Conservation (phyloP, 805 yeast genomes). For the Saturnispora dispora region DNA sequence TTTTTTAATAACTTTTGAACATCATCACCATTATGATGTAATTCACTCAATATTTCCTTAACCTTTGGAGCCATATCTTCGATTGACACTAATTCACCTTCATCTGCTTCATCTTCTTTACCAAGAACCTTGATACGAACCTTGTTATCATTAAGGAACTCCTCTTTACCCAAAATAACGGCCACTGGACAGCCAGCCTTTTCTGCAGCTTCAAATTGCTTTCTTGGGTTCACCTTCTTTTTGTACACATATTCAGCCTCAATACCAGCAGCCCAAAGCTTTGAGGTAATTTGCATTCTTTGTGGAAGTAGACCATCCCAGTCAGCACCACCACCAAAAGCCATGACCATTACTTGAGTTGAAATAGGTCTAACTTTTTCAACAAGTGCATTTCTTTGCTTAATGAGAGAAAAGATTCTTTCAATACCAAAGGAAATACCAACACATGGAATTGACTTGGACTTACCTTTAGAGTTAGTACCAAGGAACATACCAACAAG, state of each 20-base stretch:
- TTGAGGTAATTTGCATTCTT: constrained; percentile 78
- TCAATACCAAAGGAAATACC: constrained; percentile 97
- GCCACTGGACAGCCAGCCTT: constrained; percentile 85
- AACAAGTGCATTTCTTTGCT: constrained; percentile 57
- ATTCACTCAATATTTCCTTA: constrained; percentile 27
- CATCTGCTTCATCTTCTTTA: constrained; percentile 69
- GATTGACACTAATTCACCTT: constrained; percentile 70
- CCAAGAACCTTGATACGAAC: constrained; percentile 84
- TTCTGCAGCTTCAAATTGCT: constrained; percentile 97
- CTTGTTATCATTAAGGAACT: constrained; percentile 60
- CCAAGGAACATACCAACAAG: constrained; percentile 92
- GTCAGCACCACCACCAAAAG: constrained; percentile 96
- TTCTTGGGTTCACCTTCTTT: constrained; percentile 87
- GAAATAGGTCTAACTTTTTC: constrained; percentile 69
- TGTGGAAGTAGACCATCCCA: constrained; percentile 91
- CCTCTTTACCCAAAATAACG: constrained; percentile 93
- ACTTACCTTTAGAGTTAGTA: constrained; percentile 66
- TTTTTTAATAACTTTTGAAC: constrained; percentile 50
- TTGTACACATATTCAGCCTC: constrained; percentile 89
- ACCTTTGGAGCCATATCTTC: constrained; percentile 49
- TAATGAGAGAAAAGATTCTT: constrained; percentile 82
- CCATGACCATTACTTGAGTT: constrained; percentile 94
- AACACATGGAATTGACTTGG: constrained; percentile 83
- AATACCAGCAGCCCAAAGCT: constrained; percentile 81
- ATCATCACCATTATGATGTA: constrained; percentile 46